A percentile compares a stretch with the other conserved stretches of the same genome.
phyloP scores from a whole-genome alignment of 148 eudicot genomes.

The Pouteria glomerata region DNA sequence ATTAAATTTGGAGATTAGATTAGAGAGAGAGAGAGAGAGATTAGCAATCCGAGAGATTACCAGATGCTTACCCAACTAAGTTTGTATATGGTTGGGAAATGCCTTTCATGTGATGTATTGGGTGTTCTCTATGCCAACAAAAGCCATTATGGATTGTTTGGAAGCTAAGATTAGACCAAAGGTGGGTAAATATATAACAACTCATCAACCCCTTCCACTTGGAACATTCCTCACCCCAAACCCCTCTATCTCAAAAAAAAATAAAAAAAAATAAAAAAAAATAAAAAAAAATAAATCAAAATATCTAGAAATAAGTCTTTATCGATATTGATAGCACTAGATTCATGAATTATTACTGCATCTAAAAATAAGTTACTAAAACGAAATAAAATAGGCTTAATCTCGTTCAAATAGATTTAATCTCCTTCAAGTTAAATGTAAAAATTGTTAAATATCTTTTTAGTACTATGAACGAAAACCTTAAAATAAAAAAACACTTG shows the following conservation, averaged over 20 bases:
- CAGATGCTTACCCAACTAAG: background rate
- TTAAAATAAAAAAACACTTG: too few species aligned
- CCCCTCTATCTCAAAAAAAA: background rate
- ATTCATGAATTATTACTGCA: background rate
- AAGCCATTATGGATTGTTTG: constrained; percentile 18
- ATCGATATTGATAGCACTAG: background rate
- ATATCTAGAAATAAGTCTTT: background rate
- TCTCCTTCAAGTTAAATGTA: too few species aligned
- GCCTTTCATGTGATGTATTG: constrained; percentile 6
- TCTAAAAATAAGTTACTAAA: too few species aligned
- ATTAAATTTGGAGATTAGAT: too few species aligned
- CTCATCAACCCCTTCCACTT: constrained; percentile 9
- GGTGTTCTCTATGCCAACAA: background rate
- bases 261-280: too few species aligned
- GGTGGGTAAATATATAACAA: constrained; percentile 20
- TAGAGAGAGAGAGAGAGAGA: too few species aligned
- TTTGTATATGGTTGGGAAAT: constrained; percentile 14
- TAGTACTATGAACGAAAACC: too few species aligned
- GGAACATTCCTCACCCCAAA: background rate
- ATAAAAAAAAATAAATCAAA: too few species aligned
- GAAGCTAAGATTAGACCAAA: constrained; percentile 24
- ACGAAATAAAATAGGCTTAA: too few species aligned
- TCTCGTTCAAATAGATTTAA: too few species aligned
- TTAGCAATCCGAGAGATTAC: too few species aligned
- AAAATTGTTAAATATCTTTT: too few species aligned